phyloP scores from a whole-genome alignment of 768 basidiomycete species.

The Pulveroboletus sp. region DNA sequence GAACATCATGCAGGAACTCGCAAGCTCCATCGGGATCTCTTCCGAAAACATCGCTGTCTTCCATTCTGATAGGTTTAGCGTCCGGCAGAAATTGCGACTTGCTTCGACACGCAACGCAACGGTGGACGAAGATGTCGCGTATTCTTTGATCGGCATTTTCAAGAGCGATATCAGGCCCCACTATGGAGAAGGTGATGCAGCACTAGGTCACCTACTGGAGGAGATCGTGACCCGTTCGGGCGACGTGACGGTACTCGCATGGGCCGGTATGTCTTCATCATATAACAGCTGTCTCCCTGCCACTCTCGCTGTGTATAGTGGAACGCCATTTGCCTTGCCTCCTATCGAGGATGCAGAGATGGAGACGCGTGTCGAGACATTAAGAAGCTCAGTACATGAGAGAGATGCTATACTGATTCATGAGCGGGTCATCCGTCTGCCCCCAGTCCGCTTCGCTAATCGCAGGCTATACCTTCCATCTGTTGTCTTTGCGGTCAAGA shows the following conservation, averaged over 20 bases:
- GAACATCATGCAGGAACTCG: neutral
- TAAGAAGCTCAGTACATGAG: neutral
- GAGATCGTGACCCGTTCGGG: slow-evolving; percentile 9
- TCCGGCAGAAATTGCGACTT: slow-evolving; percentile 4
- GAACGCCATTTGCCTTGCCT: too few species aligned
- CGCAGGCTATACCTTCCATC: slow-evolving; percentile 8
- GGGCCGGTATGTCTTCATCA: neutral
- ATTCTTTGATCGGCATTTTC: slow-evolving; percentile 11
- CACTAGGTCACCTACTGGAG: slow-evolving; percentile 4
- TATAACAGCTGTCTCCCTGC: slow-evolving; percentile 12
- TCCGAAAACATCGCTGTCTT: neutral
- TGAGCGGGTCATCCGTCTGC: neutral
- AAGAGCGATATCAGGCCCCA: neutral
- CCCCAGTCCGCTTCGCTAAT: neutral
- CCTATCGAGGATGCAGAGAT: neutral
- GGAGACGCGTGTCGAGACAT: neutral
- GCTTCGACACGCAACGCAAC: slow-evolving; percentile 8
- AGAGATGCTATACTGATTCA: neutral
- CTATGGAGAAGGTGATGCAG: slow-evolving; percentile 5
- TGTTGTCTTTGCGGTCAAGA: slow-evolving; percentile 4
- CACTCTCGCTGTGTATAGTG: neutral
- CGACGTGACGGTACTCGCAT: slow-evolving; percentile 1
- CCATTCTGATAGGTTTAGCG: neutral
- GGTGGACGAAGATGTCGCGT: slow-evolving; percentile 5
- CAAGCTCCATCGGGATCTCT: neutral